These are phyloP conservation scores for Agroathelia rolfsii DNA, from an alignment of 1,284 basidiomycete genomes.

Conservation along the genomic window DNA sequence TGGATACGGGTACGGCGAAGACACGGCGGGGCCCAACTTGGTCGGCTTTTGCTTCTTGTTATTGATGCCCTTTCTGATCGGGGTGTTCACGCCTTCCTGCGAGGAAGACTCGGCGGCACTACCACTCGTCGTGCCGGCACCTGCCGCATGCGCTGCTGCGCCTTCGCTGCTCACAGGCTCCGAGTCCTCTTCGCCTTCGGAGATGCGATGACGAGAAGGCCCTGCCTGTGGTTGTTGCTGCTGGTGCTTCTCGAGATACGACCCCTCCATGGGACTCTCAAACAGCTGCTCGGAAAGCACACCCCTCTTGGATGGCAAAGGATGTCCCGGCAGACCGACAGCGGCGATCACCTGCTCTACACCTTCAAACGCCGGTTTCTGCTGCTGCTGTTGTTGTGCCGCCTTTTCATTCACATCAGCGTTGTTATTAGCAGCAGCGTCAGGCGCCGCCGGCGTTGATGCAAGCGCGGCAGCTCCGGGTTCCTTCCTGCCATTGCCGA, in stretches of 20 bases:
- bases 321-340: constrained; percentile 45
- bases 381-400: too few species aligned
- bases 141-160: constrained; percentile 15
- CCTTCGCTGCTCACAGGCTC: too few species aligned
- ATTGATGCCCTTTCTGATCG: too few species aligned
- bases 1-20: constrained; percentile 46
- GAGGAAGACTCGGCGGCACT: too few species aligned
- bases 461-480: too few species aligned
- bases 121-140: constrained; percentile 17
- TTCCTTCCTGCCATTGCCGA: constrained; percentile 26
- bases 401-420: constrained; percentile 20
- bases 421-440: constrained; percentile 10
- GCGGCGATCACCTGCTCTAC: constrained; percentile 63
- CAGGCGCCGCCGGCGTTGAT: constrained; percentile 15
- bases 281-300: constrained; percentile 56
- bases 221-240: too few species aligned
- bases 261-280: constrained; percentile 34
- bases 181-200: too few species aligned
- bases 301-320: constrained; percentile 41
- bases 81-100: too few species aligned
- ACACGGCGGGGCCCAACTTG: too few species aligned
- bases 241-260: too few species aligned
- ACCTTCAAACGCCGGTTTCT: constrained; percentile 34
- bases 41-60: too few species aligned
- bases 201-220: too few species aligned